Evolutionary conservation across 2,329 filamentous ascomycete genomes (phyloP).

Genomic region (Aspergillus vadensis): DNA sequence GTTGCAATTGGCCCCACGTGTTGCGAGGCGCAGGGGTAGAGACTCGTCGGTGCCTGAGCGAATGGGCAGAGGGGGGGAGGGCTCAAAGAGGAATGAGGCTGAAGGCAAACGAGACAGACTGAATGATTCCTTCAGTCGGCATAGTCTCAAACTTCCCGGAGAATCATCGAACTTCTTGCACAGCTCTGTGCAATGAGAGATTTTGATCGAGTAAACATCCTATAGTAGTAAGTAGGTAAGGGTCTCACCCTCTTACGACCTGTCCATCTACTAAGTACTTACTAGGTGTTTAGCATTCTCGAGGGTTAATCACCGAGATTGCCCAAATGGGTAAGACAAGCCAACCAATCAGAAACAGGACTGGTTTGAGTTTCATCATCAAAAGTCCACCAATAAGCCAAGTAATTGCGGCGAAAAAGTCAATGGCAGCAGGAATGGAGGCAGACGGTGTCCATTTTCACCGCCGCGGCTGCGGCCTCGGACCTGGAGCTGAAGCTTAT

Average conservation of each 20-base stretch:
- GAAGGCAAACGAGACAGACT: neutral
- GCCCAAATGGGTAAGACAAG: neutral
- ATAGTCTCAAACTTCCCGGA: neutral
- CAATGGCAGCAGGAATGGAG: neutral
- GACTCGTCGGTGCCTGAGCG: neutral
- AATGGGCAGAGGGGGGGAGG: neutral
- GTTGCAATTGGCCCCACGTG: slow-evolving; percentile 16
- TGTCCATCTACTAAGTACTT: neutral
- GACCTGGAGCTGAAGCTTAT: slow-evolving; percentile 4
- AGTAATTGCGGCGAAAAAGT: neutral
- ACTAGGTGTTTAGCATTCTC: too few species aligned
- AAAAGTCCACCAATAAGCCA: neutral
- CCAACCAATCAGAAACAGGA: neutral
- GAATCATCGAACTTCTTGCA: neutral
- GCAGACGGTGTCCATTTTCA: neutral
- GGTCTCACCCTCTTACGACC: neutral
- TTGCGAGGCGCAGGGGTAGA: slow-evolving; percentile 15
- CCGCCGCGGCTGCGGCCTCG: neutral
- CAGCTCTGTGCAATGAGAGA: neutral
- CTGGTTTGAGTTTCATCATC: neutral
- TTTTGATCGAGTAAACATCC: neutral
- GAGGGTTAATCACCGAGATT: neutral
- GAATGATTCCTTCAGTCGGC: neutral
- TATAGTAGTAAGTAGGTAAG: neutral
- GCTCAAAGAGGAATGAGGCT: neutral